Conservation (phyloP, 192 early-diverging fungal genomes). For the Coemansia sp. region DNA sequence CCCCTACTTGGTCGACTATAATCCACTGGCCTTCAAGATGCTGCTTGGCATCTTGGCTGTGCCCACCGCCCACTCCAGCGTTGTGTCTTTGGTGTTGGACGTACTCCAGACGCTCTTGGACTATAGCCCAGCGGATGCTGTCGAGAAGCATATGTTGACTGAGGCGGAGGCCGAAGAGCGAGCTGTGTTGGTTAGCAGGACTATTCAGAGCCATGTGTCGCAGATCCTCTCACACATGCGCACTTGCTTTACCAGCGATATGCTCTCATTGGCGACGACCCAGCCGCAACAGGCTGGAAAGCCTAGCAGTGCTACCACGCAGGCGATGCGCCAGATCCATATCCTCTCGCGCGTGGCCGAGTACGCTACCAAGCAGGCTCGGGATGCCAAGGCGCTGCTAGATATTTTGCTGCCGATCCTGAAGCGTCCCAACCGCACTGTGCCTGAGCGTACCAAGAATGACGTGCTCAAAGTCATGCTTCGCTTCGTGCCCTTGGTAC, state of each 20-base stretch:
- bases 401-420: slow-evolving; percentile 85
- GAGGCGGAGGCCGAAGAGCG: slow-evolving; percentile 29
- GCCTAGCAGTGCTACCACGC: slow-evolving; percentile 57
- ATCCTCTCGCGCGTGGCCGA: slow-evolving; percentile 79
- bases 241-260: slow-evolving; percentile 33
- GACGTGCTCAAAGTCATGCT: slow-evolving; percentile 83
- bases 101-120: slow-evolving; percentile 76
- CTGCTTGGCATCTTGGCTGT: slow-evolving; percentile 77
- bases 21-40: slow-evolving; percentile 67
- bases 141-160: slow-evolving; percentile 50
- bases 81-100: slow-evolving; percentile 71
- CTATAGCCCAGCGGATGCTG: slow-evolving; percentile 39
- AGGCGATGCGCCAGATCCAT: slow-evolving; percentile 72
- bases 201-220: slow-evolving; percentile 40
- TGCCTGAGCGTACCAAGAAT: slow-evolving; percentile 82
- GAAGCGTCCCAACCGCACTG: slow-evolving; percentile 66
- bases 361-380: slow-evolving; percentile 69
- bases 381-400: slow-evolving; percentile 70
- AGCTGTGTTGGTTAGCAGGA: slow-evolving; percentile 11
- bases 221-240: slow-evolving; percentile 51
- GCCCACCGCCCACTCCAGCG: slow-evolving; percentile 77
- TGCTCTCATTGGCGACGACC: slow-evolving; percentile 4
- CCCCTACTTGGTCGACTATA: slow-evolving; percentile 67
- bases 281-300: slow-evolving; percentile 23
- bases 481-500: slow-evolving; percentile 81